phyloP scores from a whole-genome alignment of 2,329 filamentous ascomycete genomes.

The Fusarium staphyleae region DNA sequence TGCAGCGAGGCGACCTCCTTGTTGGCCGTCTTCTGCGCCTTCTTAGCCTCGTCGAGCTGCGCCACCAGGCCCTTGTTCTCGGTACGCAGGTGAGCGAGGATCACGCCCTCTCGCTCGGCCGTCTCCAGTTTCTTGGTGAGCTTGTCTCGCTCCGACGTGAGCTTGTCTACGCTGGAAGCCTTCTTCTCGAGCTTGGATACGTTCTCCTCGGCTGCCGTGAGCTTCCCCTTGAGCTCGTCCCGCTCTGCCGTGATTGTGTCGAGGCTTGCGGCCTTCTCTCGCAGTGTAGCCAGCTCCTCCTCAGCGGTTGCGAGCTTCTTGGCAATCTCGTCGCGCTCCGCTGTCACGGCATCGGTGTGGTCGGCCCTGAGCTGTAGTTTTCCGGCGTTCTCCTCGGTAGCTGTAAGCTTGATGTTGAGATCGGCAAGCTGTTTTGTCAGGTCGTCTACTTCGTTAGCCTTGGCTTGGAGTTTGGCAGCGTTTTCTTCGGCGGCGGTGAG shows the following conservation, averaged over 20 bases:
- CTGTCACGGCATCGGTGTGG: slow-evolving; percentile 2
- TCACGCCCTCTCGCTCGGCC: slow-evolving; percentile 33
- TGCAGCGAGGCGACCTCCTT: slow-evolving; percentile 31
- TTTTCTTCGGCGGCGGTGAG: slow-evolving; percentile 11
- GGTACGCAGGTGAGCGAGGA: slow-evolving; percentile 29
- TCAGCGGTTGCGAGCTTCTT: slow-evolving; percentile 31
- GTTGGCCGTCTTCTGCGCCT: slow-evolving; percentile 31
- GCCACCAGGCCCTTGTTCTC: slow-evolving; percentile 39
- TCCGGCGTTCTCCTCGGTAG: slow-evolving; percentile 19
- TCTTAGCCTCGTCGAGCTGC: slow-evolving; percentile 36
- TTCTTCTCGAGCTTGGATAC: slow-evolving; percentile 13
- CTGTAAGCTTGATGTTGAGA: slow-evolving; percentile 14
- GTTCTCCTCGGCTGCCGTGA: slow-evolving; percentile 21
- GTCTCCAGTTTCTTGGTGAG: slow-evolving; percentile 32
- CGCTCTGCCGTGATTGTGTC: slow-evolving; percentile 26
- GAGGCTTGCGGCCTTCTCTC: slow-evolving; percentile 26
- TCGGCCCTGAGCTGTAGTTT: slow-evolving; percentile 13
- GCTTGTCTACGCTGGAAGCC: slow-evolving; percentile 12
- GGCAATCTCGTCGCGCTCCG: slow-evolving; percentile 36
- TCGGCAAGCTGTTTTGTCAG: slow-evolving; percentile 6
- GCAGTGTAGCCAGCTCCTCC: slow-evolving; percentile 23
- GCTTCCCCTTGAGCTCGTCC: slow-evolving; percentile 27
- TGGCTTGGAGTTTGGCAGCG: not conserved
- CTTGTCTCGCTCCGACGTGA: slow-evolving; percentile 24
- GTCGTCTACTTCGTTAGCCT: not conserved